phyloP scores from a whole-genome alignment of 2,329 filamentous ascomycete genomes.

The Fusarium heterosporum region DNA sequence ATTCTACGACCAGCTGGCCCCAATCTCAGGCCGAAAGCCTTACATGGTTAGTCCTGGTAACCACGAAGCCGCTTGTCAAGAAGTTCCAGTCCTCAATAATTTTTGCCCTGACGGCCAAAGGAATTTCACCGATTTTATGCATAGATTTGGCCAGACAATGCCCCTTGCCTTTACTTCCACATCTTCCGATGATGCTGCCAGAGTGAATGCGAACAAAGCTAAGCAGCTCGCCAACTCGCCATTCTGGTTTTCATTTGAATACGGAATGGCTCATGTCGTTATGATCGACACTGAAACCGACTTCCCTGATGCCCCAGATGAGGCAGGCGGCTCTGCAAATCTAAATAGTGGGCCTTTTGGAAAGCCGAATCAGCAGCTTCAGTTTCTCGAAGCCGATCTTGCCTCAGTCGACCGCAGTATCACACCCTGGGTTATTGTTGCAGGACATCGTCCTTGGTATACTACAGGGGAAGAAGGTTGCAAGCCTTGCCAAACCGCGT shows the following conservation, averaged over 20 bases:
- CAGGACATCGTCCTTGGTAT: constrained; percentile 63
- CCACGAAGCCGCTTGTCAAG: constrained; percentile 27
- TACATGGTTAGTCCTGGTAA: constrained; percentile 31
- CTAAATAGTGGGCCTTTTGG: constrained; percentile 27
- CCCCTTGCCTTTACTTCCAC: constrained; percentile 14
- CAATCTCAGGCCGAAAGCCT: constrained; percentile 12
- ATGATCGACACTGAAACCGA: constrained; percentile 57
- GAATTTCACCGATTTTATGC: constrained; percentile 35
- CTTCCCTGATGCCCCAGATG: constrained; percentile 36
- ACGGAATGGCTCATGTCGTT: constrained; percentile 47
- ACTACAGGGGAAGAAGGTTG: constrained; percentile 49
- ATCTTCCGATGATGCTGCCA: not conserved
- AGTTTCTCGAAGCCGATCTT: constrained; percentile 46
- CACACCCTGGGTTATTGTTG: constrained; percentile 59
- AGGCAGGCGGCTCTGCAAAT: constrained; percentile 19
- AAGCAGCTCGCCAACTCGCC: constrained; percentile 31
- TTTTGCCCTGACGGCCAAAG: constrained; percentile 29
- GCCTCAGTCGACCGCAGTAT: constrained; percentile 65
- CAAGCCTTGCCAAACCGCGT: constrained; percentile 25
- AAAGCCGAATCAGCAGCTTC: constrained; percentile 13
- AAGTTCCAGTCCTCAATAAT: constrained; percentile 14
- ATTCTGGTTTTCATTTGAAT: constrained; percentile 45
- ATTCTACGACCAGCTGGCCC: constrained; percentile 25
- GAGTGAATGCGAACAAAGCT: constrained; percentile 30
- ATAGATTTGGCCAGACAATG: constrained; percentile 12